These are phyloP conservation scores for Entophlyctis luteolus DNA, from an alignment of 192 early-diverging fungal species.

Conservation along the genomic window DNA sequence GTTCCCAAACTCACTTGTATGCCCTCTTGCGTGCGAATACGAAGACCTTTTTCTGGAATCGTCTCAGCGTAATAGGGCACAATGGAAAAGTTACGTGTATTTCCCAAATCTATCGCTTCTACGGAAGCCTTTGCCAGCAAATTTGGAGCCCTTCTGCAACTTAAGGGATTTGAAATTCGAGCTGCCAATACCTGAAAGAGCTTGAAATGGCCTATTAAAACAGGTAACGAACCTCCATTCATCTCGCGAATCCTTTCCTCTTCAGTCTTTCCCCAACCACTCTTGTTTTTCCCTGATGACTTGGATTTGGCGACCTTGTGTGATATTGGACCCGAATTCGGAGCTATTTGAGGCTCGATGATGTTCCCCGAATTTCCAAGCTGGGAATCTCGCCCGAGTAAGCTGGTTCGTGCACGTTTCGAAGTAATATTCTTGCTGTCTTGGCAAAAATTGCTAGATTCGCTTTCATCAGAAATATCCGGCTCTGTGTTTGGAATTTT, in stretches of 20 bases:
- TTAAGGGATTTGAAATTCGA: constrained; percentile 25
- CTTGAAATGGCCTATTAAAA: neutral
- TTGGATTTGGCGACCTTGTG: neutral
- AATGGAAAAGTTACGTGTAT: neutral
- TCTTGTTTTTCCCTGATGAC: neutral
- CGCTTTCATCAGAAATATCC: neutral
- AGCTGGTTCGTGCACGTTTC: neutral
- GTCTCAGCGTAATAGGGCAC: neutral
- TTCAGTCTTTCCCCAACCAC: constrained; percentile 18
- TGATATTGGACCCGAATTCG: neutral
- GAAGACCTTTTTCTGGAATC: neutral
- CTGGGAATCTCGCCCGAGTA: neutral
- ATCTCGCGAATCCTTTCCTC: neutral
- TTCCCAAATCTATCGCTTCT: neutral
- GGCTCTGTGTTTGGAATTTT: neutral
- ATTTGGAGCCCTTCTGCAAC: constrained; percentile 18
- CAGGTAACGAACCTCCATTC: neutral
- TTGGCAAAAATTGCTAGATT: neutral
- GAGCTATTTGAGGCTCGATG: neutral
- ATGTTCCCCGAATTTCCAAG: neutral
- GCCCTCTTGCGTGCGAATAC: neutral
- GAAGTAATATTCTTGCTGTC: too few species aligned
- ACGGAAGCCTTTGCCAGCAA: neutral
- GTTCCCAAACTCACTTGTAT: neutral
- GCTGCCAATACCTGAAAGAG: constrained; percentile 18